Evolutionary conservation across 176 grass and related monocot genomes (phyloP).

Genomic region (Zea luxurians): DNA sequence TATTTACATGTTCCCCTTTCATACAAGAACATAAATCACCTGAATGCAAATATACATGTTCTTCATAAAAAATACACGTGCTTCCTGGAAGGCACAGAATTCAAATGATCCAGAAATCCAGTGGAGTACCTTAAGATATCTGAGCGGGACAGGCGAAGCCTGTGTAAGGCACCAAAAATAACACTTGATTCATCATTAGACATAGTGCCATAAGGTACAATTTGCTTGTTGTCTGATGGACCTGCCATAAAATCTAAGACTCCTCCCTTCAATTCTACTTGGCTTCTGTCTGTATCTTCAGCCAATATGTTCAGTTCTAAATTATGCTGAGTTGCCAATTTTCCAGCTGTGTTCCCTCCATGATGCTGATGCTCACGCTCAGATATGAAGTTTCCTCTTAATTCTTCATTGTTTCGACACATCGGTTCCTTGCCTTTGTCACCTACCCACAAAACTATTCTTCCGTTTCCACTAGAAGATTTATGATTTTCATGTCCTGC

Average conservation of each 20-base stretch:
- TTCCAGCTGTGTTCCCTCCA: conserved; percentile 25
- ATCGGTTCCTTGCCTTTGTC: conserved; percentile 43
- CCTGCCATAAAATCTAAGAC: conserved; percentile 38
- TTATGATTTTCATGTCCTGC: conserved; percentile 24
- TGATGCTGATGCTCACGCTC: conserved; percentile 17
- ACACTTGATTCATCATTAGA: conserved; percentile 42
- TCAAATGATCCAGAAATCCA: conserved; percentile 14
- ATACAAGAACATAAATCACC: background rate
- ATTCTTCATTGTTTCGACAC: conserved; percentile 36
- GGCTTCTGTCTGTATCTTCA: conserved; percentile 33
- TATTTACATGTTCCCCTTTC: background rate
- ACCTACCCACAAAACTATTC: conserved; percentile 41
- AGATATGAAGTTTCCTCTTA: conserved; percentile 30
- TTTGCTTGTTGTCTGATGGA: conserved; percentile 42
- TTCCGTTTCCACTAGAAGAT: conserved; percentile 44
- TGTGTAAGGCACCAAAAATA: conserved; percentile 48
- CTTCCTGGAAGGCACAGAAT: background rate
- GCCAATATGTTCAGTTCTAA: conserved; percentile 30
- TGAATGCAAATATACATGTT: conserved; percentile 1
- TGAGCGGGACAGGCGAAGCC: conserved; percentile 48
- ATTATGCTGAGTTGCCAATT: conserved; percentile 32
- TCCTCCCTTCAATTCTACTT: conserved; percentile 27
- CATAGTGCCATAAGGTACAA: conserved; percentile 40
- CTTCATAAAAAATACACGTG: background rate
- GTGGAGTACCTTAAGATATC: conserved; percentile 51